Base-by-base conservation (phyloP, 495 filamentous ascomycete species). In the Talaromyces trachyspermus region DNA sequence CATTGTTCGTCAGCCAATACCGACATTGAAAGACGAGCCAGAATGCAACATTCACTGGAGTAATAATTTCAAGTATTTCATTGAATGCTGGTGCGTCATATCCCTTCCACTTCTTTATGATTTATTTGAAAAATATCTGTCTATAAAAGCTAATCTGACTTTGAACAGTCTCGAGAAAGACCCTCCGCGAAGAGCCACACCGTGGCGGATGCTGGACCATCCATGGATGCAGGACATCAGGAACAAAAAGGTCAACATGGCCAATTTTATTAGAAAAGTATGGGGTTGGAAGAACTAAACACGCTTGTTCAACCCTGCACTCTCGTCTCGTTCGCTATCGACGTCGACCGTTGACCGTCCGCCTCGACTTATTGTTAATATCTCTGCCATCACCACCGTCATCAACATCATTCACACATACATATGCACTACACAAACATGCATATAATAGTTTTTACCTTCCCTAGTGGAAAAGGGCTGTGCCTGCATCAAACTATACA, bases 161-260 rank as follows among this genome's bases (percentile, higher is more conserved):
- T 22, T 20, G 32, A 38, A 8, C 49, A 95, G 91, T 68, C 79
- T 96, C 45, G 92, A 97, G 65, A 98, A 98, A 70, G 89, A 98
- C 59, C 82, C 83, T 20, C 70, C 69, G 49, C 81, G 90, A 58
- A 78, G 92, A 53, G 94, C 90, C 26, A 90, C 84, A 41, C 92
- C 92, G 27, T 97, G 94, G 92, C 85, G 90, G 51, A 97, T 98
- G 91, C 82, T 95, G 53, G 94, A 97, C 54, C 94, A 98, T 72
- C 92, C 92, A 6, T 98, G 92, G 92, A 91, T 98, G 78, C 68
- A 85, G 47, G 92, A 96, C 57, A 96, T 96, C 87, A 84, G 82
- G 54, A 77, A 78, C 44, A 97, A 95, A 75, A 86, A 89, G 59
- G 94, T 97, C 57, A 95, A 96, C 60, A 97, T 98, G 89, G 80